These are phyloP conservation scores for Medakamo hakoo DNA, from an alignment of 139 green algal genomes.

Conservation along the genomic window DNA sequence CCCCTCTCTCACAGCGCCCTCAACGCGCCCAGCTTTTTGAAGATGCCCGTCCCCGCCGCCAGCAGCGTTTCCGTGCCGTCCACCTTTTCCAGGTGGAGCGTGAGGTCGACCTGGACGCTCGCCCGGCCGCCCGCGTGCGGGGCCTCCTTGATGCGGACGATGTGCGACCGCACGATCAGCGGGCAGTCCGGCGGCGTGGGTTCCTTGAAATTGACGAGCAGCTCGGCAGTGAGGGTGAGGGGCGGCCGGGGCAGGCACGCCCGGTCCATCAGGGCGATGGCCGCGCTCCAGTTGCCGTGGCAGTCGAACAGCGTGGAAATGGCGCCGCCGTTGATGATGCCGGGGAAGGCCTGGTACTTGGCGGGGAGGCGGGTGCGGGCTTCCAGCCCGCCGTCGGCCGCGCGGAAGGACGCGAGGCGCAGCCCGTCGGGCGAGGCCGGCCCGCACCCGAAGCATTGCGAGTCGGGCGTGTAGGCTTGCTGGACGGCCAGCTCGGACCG, in stretches of 20 bases:
- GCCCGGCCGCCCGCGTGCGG: slow-evolving; percentile 17
- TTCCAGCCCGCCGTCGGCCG: slow-evolving; percentile 36
- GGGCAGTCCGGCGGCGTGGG: slow-evolving; percentile 37
- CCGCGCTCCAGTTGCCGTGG: slow-evolving; percentile 63
- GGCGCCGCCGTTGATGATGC: slow-evolving; percentile 66
- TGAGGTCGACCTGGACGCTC: slow-evolving; percentile 31
- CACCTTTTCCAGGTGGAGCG: slow-evolving; percentile 12
- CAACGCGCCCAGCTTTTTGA: slow-evolving; percentile 57
- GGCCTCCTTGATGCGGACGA: slow-evolving; percentile 29
- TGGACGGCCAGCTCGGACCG: slow-evolving; percentile 40
- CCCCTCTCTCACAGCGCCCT: slow-evolving; percentile 26
- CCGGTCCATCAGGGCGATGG: slow-evolving; percentile 65
- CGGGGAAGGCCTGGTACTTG: slow-evolving; percentile 50
- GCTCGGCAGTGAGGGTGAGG: slow-evolving; percentile 56
- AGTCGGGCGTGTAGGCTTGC: slow-evolving; percentile 51
- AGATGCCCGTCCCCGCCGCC: slow-evolving; percentile 37
- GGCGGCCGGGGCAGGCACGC: slow-evolving; percentile 47
- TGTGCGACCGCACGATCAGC: slow-evolving; percentile 40
- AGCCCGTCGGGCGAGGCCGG: slow-evolving; percentile 35
- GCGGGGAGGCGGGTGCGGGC: slow-evolving; percentile 18
- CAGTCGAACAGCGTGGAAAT: slow-evolving; percentile 61
- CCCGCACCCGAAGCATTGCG: slow-evolving; percentile 51
- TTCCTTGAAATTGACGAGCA: slow-evolving; percentile 51
- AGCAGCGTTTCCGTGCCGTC: slow-evolving; percentile 37
- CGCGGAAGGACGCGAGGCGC: slow-evolving; percentile 35